Evolutionary conservation across 1,284 basidiomycete genomes (phyloP), one percentile per base, ranked within the genome.

Genomic region (Termitomyces sp.): DNA sequence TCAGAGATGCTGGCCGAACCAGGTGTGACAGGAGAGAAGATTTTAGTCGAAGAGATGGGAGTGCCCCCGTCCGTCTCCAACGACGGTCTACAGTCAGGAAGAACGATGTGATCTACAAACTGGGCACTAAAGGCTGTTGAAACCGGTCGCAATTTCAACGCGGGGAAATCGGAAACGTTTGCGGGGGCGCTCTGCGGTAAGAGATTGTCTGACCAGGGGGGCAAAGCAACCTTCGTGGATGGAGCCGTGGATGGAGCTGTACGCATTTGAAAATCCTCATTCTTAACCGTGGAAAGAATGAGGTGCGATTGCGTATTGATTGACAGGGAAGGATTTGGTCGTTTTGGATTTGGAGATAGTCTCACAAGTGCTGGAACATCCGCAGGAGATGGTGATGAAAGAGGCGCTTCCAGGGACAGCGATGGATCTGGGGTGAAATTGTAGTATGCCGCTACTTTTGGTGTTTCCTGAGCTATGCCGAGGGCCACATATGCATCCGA

Each of bases 111-210:
- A 38, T 85, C 82, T 13, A 78, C 72, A 59, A 92, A 88, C 38
- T 87, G 81, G 7, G 80, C 72, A 60, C 86, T 84, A 67, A 92
- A 91, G 31, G 85, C 75, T 8, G 85, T 82, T 12, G 89, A 92
- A 19, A 92, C 75, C 0, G 90, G 90, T 17, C 90, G 79, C 47
- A 92, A 70, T 63, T 81, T 84, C 39, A 92, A 75, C 3, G 79
- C 71, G 7, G 82, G 76, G 62, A 90, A 91, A 53, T 82, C 79
- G 0, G 77, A 71, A 8, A 81, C 73, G 45, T 78, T 72, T 13
- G 86, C 74, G 5, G 88, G 88, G 17, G 86, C 87, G 62, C 84
- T 88, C 61, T 76, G 76, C 1, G 83, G 76, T 41, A 65, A 56
- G 42, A 61, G 61, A 15, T 64, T 58, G 21, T 66, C 61, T 24